Evolutionary conservation across 2,329 filamentous ascomycete genomes (phyloP).

Genomic region (Polychaeton citri): DNA sequence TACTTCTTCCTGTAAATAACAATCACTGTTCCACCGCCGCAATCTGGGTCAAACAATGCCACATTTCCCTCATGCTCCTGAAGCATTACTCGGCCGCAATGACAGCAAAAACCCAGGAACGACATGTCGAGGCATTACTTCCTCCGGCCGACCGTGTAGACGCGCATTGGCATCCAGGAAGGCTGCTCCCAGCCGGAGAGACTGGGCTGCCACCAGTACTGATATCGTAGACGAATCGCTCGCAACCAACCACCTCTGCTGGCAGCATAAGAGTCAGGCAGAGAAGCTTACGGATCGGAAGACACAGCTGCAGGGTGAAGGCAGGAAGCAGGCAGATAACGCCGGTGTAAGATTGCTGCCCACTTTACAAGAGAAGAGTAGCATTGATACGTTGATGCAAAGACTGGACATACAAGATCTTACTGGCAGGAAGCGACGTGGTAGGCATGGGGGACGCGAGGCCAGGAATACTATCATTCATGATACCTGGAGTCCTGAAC

Average conservation of each 20-base stretch:
- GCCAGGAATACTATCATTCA: neutral
- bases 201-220: constrained; percentile 21
- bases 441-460: constrained; percentile 3
- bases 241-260: constrained; percentile 64
- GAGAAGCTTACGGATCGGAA: constrained; percentile 17
- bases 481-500: neutral
- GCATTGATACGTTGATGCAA: constrained; percentile 76
- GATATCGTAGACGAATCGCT: constrained; percentile 34
- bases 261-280: constrained; percentile 90
- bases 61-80: constrained; percentile 61
- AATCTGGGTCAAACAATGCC: no score
- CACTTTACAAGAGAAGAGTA: constrained; percentile 57
- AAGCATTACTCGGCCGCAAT: constrained; percentile 61
- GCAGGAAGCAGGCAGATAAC: no score
- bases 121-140: constrained; percentile 81
- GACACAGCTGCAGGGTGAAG: no score
- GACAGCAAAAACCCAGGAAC: constrained; percentile 74
- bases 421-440: constrained; percentile 4
- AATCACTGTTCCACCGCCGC: no score
- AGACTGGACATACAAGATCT: constrained; percentile 44
- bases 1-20: no score
- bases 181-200: constrained; percentile 18
- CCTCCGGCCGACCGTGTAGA: constrained; percentile 70
- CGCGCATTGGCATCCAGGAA: constrained; percentile 46
- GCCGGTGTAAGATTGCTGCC: no score